phyloP scores from a whole-genome alignment of 768 basidiomycete genomes.

The Suillus discolor region DNA sequence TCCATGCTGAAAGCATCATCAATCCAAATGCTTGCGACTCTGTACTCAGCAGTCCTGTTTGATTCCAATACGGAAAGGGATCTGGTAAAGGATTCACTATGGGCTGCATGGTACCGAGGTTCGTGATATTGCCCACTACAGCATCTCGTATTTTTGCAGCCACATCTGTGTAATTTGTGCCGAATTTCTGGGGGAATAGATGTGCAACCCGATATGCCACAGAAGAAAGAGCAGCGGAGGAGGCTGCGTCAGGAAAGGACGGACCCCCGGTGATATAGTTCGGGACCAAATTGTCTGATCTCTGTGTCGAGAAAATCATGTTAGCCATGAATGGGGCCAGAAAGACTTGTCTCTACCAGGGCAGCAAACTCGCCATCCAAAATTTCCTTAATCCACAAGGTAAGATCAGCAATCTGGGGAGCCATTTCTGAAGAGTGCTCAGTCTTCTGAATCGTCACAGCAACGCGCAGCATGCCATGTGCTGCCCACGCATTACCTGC shows the following conservation, averaged over 20 bases:
- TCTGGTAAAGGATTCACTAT: slow-evolving; percentile 37
- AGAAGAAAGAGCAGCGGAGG: slow-evolving; percentile 31
- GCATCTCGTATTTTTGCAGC: slow-evolving; percentile 35
- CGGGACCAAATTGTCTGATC: slow-evolving; percentile 33
- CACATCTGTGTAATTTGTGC: slow-evolving; percentile 31
- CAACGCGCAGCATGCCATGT: slow-evolving; percentile 41
- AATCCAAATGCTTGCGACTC: slow-evolving; percentile 22
- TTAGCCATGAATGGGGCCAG: not conserved
- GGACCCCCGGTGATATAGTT: slow-evolving; percentile 38
- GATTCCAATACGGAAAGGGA: slow-evolving; percentile 23
- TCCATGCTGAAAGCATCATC: slow-evolving; percentile 25
- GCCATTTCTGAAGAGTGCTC: slow-evolving; percentile 29
- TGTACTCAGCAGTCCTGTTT: slow-evolving; percentile 20
- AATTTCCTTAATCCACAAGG: slow-evolving; percentile 40
- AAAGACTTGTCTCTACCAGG: slow-evolving; percentile 17
- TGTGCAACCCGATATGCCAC: slow-evolving; percentile 28
- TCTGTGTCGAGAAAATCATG: slow-evolving; percentile 22
- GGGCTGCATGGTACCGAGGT: slow-evolving; percentile 38
- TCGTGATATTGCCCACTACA: slow-evolving; percentile 33
- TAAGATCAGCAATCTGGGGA: slow-evolving; percentile 31
- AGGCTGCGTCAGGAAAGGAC: slow-evolving; percentile 38
- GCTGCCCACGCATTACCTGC: slow-evolving; percentile 45
- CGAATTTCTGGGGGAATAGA: slow-evolving; percentile 33
- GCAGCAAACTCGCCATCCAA: slow-evolving; percentile 54
- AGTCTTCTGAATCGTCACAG: slow-evolving; percentile 38